Evolutionary conservation across 768 basidiomycete genomes (phyloP).

Genomic region (Amanita polypyramis): DNA sequence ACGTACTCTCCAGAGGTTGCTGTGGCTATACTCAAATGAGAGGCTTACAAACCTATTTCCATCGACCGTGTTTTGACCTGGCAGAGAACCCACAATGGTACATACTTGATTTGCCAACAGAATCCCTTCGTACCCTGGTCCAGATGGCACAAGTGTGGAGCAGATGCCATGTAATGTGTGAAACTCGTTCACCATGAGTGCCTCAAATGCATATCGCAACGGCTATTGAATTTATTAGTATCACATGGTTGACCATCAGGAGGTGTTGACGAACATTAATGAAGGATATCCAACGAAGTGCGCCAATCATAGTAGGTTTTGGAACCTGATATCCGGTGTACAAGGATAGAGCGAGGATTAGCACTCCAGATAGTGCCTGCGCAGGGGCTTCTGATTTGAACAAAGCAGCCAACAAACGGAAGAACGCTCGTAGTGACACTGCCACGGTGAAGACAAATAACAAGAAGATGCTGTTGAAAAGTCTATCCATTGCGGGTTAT

Average conservation of each 20-base stretch:
- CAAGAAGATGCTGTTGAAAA: slow-evolving; percentile 40
- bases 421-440: slow-evolving; percentile 66
- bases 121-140: slow-evolving; percentile 49
- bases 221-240: slow-evolving; percentile 6
- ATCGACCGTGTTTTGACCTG: slow-evolving; percentile 50
- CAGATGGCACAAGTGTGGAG: slow-evolving; percentile 47
- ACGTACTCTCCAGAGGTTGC: slow-evolving; percentile 27
- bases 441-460: slow-evolving; percentile 49
- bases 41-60: slow-evolving; percentile 42
- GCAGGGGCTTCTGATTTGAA: slow-evolving; percentile 52
- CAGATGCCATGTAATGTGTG: slow-evolving; percentile 54
- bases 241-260: neutral
- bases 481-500: slow-evolving; percentile 1
- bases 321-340: slow-evolving; percentile 38
- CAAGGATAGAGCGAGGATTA: slow-evolving; percentile 20
- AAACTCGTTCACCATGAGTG: slow-evolving; percentile 76
- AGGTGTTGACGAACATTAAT: slow-evolving; percentile 34
- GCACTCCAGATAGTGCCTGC: slow-evolving; percentile 44
- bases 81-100: slow-evolving; percentile 50
- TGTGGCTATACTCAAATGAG: slow-evolving; percentile 37
- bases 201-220: slow-evolving; percentile 45
- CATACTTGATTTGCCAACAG: slow-evolving; percentile 64
- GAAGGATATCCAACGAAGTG: slow-evolving; percentile 56
- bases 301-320: slow-evolving; percentile 53
- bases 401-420: slow-evolving; percentile 54